phyloP scores from a whole-genome alignment of 805 yeast species.

The Kuraishia molischiana region DNA sequence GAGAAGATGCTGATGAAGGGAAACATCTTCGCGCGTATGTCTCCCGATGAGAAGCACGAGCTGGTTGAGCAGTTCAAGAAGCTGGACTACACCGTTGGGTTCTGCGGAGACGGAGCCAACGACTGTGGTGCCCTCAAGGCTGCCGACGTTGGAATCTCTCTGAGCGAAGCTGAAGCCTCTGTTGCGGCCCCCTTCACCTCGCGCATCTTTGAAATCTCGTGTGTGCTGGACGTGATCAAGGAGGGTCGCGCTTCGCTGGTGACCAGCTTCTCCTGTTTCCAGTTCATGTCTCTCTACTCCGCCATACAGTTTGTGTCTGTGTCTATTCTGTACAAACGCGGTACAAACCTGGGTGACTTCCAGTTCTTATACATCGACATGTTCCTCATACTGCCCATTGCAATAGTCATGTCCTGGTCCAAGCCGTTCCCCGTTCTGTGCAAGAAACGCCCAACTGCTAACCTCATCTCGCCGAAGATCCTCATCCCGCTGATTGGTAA shows the following conservation, averaged over 20 bases:
- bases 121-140: slow-evolving; percentile 98
- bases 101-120: slow-evolving; percentile 99
- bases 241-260: slow-evolving; percentile 95
- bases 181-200: slow-evolving; percentile 99
- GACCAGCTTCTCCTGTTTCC: slow-evolving; percentile 94
- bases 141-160: slow-evolving; percentile 93
- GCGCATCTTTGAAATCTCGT: slow-evolving; percentile 78
- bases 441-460: slow-evolving; percentile 84
- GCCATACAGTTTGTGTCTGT: slow-evolving; percentile 93
- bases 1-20: slow-evolving; percentile 60
- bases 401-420: slow-evolving; percentile 97
- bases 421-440: slow-evolving; percentile 56
- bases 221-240: slow-evolving; percentile 82
- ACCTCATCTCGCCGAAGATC: slow-evolving; percentile 82
- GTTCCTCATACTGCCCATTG: slow-evolving; percentile 85
- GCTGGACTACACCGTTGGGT: slow-evolving; percentile 87
- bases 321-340: slow-evolving; percentile 73
- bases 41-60: slow-evolving; percentile 98
- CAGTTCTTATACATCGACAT: slow-evolving; percentile 93
- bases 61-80: slow-evolving; percentile 78
- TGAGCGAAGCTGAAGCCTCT: slow-evolving; percentile 96
- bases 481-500: slow-evolving; percentile 75
- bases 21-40: slow-evolving; percentile 89
- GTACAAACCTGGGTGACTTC: slow-evolving; percentile 92
- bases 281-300: slow-evolving; percentile 93